Evolutionary conservation across 768 basidiomycete genomes (phyloP).

Genomic region (Leccinum truebloodii): DNA sequence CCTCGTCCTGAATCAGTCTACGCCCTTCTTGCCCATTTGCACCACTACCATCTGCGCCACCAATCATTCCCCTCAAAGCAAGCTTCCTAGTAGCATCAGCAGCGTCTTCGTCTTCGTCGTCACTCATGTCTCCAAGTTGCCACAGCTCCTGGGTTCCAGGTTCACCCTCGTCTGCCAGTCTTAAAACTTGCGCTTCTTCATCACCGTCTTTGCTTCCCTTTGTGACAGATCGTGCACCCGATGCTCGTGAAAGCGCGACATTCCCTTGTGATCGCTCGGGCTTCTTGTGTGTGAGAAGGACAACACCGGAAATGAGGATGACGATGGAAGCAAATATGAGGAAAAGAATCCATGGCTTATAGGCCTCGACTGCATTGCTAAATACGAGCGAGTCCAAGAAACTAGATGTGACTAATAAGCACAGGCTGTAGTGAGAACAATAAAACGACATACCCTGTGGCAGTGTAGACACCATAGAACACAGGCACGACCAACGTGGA

Average conservation of each 20-base stretch:
- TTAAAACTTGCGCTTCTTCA: conserved; percentile 38
- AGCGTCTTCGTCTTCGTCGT: conserved; percentile 54
- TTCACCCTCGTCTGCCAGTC: conserved; percentile 38
- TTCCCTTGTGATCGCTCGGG: conserved; percentile 51
- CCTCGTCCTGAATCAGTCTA: conserved; percentile 41
- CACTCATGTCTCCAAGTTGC: conserved; percentile 74
- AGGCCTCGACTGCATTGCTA: conserved; percentile 84
- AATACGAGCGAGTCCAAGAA: conserved; percentile 74
- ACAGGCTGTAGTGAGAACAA: background rate
- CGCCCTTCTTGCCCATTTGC: conserved; percentile 34
- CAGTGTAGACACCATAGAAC: conserved; percentile 92
- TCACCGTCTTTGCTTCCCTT: conserved; percentile 15
- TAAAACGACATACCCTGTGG: conserved; percentile 59
- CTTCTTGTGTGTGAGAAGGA: conserved; percentile 93
- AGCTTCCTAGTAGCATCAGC: conserved; percentile 39
- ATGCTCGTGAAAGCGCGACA: conserved; percentile 28
- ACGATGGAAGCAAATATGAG: conserved; percentile 85
- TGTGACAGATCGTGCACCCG: conserved; percentile 27
- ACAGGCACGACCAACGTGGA: conserved; percentile 91
- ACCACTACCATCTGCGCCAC: conserved; percentile 12
- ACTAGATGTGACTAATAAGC: conserved; percentile 29
- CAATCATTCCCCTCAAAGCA: conserved; percentile 19
- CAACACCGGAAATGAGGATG: conserved; percentile 86
- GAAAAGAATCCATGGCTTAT: conserved; percentile 85
- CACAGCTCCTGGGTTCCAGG: conserved; percentile 47